Base-by-base conservation (phyloP, 2,329 filamentous ascomycete genomes). In the Epichloe glyceriae region DNA sequence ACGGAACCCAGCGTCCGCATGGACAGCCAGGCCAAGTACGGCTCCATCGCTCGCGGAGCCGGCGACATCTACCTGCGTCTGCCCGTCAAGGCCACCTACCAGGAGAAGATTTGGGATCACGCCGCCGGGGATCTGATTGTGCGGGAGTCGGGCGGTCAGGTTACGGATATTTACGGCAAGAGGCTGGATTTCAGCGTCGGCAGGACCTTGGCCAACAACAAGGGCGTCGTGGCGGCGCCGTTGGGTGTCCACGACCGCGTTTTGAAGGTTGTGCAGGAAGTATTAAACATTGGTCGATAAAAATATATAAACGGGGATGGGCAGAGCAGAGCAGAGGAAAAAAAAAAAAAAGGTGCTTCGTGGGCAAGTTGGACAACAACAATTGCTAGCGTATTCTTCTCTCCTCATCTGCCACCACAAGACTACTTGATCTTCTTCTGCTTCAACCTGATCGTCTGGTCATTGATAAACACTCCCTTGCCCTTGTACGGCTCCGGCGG, bases 71-170 rank as follows among this genome's bases (percentile, higher is more conserved):
- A 98, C 70, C 78, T 98, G 52, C 80, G 94, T 50, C 72, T 98
- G 52, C 93, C 93, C 3, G 85, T 88, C 53, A 86, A 80, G 65
- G 85, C 84, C 59, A 83, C 85, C 50, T 98, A 98, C 71, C 82
- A 95, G 67, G 93, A 98, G 76, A 98, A 98, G 80, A 98, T 98
- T 59, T 98, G 93, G 93, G 93, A 98, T 65, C 93, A 98, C 67
- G 93, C 93, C 17, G 93, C 91, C 12, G 93, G 93, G 40, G 90
- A 95, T 61, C 71, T 98, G 53, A 90, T 98, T 58, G 93, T 97
- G 40, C 78, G 90, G 52, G 94, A 98, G 70, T 89, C 93, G 3
- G 93, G 93, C 48, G 94, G 93, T 46, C 75, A 86, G 62, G 91
- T 98, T 50, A 94, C 89, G 1, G 94, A 98, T 68, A 85, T 89